Conservation (phyloP, 192 early-diverging fungal species). For the Gaertneriomyces semiglobifer region DNA sequence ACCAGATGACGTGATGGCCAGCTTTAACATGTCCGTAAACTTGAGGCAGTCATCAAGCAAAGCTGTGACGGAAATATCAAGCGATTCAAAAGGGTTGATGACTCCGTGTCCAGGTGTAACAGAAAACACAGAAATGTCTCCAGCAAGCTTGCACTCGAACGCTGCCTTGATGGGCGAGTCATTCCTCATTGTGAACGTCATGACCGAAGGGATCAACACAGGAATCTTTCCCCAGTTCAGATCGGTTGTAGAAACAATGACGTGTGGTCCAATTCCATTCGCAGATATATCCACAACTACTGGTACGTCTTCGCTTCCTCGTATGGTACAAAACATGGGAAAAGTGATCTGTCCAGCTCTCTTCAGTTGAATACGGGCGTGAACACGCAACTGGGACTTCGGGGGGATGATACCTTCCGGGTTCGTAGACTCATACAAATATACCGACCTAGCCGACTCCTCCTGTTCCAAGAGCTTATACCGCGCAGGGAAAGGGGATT, state of each 20-base stretch:
- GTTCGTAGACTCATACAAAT: conserved; percentile 41
- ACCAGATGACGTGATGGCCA: conserved; percentile 36
- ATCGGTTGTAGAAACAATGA: conserved; percentile 44
- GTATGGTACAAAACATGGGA: conserved; percentile 47
- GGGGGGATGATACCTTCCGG: conserved; percentile 48
- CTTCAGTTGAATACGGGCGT: conserved; percentile 46
- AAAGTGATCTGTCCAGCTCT: conserved; percentile 48
- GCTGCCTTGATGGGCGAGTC: conserved; percentile 51
- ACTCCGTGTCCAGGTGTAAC: conserved; percentile 37
- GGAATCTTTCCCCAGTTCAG: conserved; percentile 58
- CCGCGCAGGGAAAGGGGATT: conserved; percentile 41
- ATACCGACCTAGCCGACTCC: conserved; percentile 43
- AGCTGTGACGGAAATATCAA: conserved; percentile 42
- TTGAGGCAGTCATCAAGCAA: conserved; percentile 54
- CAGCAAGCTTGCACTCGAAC: conserved; percentile 44
- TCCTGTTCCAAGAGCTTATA: conserved; percentile 49
- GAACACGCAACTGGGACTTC: conserved; percentile 31
- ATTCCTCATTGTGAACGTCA: conserved; percentile 41
- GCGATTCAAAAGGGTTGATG: conserved; percentile 34
- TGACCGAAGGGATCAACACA: conserved; percentile 36
- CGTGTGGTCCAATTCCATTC: conserved; percentile 53
- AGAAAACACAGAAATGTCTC: conserved; percentile 43
- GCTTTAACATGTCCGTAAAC: conserved; percentile 58
- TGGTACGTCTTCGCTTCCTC: conserved; percentile 40
- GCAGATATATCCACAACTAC: conserved; percentile 44